Base-by-base conservation (phyloP, 768 basidiomycete genomes). In the Leccinum subgranulosum region DNA sequence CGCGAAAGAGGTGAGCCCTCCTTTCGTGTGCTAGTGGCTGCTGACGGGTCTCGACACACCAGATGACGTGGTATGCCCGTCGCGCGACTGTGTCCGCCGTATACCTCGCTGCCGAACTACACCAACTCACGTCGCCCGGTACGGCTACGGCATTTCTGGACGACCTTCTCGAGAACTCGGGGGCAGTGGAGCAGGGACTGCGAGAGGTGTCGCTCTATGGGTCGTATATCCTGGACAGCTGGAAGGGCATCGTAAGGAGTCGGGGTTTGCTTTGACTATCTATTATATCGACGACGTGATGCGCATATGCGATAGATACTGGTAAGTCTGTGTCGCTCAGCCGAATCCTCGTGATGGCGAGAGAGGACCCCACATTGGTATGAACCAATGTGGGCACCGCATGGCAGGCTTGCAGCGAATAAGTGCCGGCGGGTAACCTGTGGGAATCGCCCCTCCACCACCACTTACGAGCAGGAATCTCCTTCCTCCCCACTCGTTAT, bases 21-120 rank as follows among this genome's bases (percentile, higher is more conserved):
- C 36, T n/a, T 9, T 39, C 34, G 17, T 36, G 10, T 14, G 11
- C 10, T 46, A 5, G 51, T 10, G 7, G 48, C 15, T 6, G 54
- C 51, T 57, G 27, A 56, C 31, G 6, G 5, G n/a, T n/a, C 27
- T 15, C 34, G 49, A 27, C 14, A 14, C 34, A 15, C 21, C 54
- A 92, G 90, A 73, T 84, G 52, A 76, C 81, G 8, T 93, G 91
- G 91, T 92, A 92, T 69, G 74, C 84, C 6, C 81, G 77, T 34
- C 78, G 92, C 33, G 83, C 81, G 0, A 81, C 87, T 1, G 65
- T 92, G 29, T 84, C 87, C 7, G 78, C 81, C 1, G 74, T 89
- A 14, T 94, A 93, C 63, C 77, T 82, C 14, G 84, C 87, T n/a
- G 83, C 89, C 59, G 91, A 93, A 72, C 75, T 94, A 15, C 91